Percentiles rank a stretch among this genome's conserved stretches.
Conservation (phyloP, 148 eudicot genomes). For the Amaranthus hypochondriacus region DNA sequence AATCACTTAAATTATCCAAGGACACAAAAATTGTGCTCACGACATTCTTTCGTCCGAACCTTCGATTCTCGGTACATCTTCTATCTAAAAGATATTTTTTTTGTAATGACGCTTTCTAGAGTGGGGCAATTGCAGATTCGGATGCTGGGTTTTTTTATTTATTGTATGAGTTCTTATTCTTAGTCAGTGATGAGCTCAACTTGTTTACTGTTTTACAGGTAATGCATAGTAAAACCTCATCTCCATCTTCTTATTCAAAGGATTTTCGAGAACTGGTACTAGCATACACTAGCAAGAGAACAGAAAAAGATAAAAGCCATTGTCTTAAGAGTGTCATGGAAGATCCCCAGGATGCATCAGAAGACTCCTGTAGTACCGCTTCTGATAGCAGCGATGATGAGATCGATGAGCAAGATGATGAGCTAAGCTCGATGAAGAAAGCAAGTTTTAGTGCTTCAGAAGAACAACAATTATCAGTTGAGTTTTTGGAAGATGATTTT, state of each 20-base stretch:
- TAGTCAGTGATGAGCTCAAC: constrained; percentile 10
- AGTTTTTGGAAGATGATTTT: constrained; percentile 80
- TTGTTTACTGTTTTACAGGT: constrained; percentile 44
- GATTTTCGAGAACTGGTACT: constrained; percentile 67
- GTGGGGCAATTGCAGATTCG: neutral
- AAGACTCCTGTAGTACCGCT: constrained; percentile 31
- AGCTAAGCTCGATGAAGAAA: constrained; percentile 21
- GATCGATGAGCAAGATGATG: constrained; percentile 37
- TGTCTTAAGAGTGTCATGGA: constrained; percentile 14
- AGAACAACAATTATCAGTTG: constrained; percentile 57
- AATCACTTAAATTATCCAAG: constrained; percentile 61
- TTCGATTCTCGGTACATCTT: constrained; percentile 66
- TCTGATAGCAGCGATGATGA: constrained; percentile 29
- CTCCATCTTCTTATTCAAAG: constrained; percentile 43
- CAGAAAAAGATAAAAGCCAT: constrained; percentile 16
- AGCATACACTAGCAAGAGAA: constrained; percentile 44
- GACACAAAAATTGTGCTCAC: constrained; percentile 66
- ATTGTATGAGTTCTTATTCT: neutral
- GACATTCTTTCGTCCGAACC: constrained; percentile 86
- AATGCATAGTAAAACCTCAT: constrained; percentile 56
- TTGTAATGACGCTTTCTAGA: neutral
- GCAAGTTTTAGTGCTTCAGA: constrained; percentile 26
- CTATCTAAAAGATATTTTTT: constrained; percentile 1
- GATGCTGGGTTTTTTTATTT: neutral
- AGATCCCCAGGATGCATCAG: constrained; percentile 32